These are phyloP conservation scores for Tetrahymena malaccensis DNA, from an alignment of 73 alveolate species.

Conservation along the genomic window DNA sequence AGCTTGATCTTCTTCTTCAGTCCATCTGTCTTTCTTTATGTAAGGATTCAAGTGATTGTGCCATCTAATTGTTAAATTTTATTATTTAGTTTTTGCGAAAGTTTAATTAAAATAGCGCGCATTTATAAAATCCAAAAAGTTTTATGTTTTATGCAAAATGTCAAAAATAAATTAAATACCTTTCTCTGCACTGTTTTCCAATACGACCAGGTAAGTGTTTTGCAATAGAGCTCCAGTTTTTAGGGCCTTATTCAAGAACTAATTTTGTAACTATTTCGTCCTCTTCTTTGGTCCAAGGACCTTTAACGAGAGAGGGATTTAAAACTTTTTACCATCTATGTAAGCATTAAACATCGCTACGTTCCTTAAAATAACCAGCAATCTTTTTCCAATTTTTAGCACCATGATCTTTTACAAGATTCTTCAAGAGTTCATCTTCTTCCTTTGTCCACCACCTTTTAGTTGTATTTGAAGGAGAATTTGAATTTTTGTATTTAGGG, in stretches of 20 bases:
- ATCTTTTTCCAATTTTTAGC: slow-evolving; percentile 78
- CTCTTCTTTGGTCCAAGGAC: slow-evolving; percentile 95
- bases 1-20: slow-evolving; percentile 87
- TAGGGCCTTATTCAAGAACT: slow-evolving; percentile 84
- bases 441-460: slow-evolving; percentile 64
- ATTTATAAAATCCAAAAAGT: not conserved
- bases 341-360: slow-evolving; percentile 73
- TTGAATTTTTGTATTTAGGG: not conserved
- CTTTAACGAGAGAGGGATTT: slow-evolving; percentile 78
- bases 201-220: slow-evolving; percentile 94
- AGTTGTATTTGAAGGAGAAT: not conserved
- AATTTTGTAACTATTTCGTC: slow-evolving; percentile 76
- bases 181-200: slow-evolving; percentile 95
- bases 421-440: slow-evolving; percentile 52
- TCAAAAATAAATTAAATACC: not conserved
- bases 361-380: slow-evolving; percentile 57
- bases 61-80: slow-evolving; percentile 59
- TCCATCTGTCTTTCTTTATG: slow-evolving; percentile 87
- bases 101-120: not conserved
- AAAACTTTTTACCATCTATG: slow-evolving; percentile 81
- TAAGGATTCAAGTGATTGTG: slow-evolving; percentile 92
- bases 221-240: slow-evolving; percentile 93
- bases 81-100: not conserved
- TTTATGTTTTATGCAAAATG: not conserved
- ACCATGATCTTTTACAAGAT: slow-evolving; percentile 49